Conservation (phyloP, 2,329 filamentous ascomycete species). For the Pezicula rhizophila region DNA sequence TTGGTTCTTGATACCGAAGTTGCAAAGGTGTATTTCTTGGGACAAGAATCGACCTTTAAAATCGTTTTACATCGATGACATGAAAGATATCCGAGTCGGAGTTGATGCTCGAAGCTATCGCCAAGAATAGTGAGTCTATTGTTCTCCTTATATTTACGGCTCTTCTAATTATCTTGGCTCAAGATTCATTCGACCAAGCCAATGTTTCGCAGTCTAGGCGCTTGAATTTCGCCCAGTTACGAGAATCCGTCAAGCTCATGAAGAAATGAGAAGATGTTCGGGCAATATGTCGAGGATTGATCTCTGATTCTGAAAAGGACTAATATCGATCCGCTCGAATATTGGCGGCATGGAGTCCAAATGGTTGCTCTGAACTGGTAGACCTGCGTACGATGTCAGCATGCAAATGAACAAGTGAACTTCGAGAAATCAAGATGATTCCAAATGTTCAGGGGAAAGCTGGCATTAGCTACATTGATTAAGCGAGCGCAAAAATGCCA, state of each 20-base stretch:
- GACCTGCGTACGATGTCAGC: conserved; percentile 86
- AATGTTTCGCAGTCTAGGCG: conserved; percentile 57
- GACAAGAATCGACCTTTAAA: conserved; percentile 73
- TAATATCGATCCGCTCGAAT: conserved; percentile 90
- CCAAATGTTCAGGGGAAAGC: conserved; percentile 44
- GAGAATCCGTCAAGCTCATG: conserved; percentile 74
- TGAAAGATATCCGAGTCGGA: conserved; percentile 81
- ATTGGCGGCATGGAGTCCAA: conserved; percentile 95
- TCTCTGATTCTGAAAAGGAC: conserved; percentile 56
- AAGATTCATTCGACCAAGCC: conserved; percentile 69
- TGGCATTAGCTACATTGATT: no score
- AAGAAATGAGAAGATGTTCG: conserved; percentile 80
- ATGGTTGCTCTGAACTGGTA: conserved; percentile 99
- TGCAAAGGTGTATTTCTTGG: conserved; percentile 86
- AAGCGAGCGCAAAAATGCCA: conserved; percentile 73
- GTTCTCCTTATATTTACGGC: conserved; percentile 86
- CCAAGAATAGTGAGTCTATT: conserved; percentile 81
- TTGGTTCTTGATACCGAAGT: conserved; percentile 73
- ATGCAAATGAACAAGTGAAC: conserved; percentile 90
- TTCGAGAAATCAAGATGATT: conserved; percentile 64
- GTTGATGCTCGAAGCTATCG: conserved; percentile 83
- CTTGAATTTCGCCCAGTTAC: conserved; percentile 76
- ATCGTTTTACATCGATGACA: conserved; percentile 89
- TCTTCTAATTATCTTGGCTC: conserved; percentile 66
- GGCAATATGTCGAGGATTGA: conserved; percentile 60